Percentiles rank a stretch among this genome's conserved stretches.
Conservation (phyloP, 2,329 filamentous ascomycete species). For the Cyphellophora europaea region DNA sequence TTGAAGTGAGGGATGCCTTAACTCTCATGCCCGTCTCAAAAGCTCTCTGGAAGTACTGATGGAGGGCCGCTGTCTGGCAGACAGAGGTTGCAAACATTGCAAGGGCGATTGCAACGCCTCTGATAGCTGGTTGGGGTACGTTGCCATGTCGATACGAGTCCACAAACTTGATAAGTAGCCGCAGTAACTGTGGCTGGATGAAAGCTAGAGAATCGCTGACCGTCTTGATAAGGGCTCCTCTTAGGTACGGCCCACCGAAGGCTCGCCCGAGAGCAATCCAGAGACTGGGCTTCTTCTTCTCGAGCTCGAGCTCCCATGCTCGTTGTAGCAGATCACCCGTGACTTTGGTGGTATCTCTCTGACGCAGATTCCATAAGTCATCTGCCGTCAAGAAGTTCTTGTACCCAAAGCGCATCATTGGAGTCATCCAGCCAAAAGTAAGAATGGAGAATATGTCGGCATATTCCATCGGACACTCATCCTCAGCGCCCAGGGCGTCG, state of each 20-base stretch:
- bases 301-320: conserved; percentile 67
- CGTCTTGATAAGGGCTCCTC: conserved; percentile 80
- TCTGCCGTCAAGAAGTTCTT: conserved; percentile 86
- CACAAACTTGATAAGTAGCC: conserved; percentile 75
- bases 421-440: conserved; percentile 98
- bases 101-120: conserved; percentile 78
- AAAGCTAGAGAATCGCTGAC: conserved; percentile 80
- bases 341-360: conserved; percentile 65
- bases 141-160: conserved; percentile 57
- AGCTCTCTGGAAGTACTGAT: conserved; percentile 94
- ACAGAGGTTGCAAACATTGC: conserved; percentile 86
- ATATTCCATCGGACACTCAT: conserved; percentile 72
- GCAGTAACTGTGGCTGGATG: conserved; percentile 80
- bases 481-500: conserved; percentile 56
- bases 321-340: conserved; percentile 63
- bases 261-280: conserved; percentile 79
- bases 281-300: conserved; percentile 66
- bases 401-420: conserved; percentile 93
- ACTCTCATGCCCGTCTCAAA: conserved; percentile 97
- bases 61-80: conserved; percentile 78
- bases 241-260: conserved; percentile 74
- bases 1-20: conserved; percentile 78
- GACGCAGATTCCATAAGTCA: conserved; percentile 86
- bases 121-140: conserved; percentile 64
- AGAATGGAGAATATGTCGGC: conserved; percentile 88